A percentile compares a stretch with the other conserved stretches of the same genome.
phyloP scores from a whole-genome alignment of 139 green algal species.

The Diplosphaera chodatii region DNA sequence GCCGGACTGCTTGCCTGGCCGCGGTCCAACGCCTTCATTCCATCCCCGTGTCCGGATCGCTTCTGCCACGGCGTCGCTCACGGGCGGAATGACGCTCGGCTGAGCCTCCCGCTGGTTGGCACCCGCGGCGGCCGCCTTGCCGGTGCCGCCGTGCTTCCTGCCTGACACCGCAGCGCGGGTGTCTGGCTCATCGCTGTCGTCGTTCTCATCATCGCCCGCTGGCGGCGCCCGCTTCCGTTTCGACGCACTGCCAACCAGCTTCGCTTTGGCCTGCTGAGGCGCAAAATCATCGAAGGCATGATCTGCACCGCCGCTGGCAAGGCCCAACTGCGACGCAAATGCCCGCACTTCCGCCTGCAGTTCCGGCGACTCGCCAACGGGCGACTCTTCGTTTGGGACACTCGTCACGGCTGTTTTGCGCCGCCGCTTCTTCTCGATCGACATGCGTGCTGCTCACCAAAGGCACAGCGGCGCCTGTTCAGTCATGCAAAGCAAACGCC shows the following conservation, averaged over 20 bases:
- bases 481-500: too few relatives aligned
- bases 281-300: constrained; percentile 71
- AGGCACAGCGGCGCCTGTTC: too few relatives aligned
- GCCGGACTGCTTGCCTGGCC: constrained; percentile 47
- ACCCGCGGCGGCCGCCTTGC: neutral
- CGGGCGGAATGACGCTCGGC: neutral
- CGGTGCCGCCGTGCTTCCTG: neutral
- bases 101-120: neutral
- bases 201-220: constrained; percentile 10
- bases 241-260: constrained; percentile 6
- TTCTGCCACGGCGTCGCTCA: constrained; percentile 1
- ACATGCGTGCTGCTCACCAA: neutral
- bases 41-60: constrained; percentile 25
- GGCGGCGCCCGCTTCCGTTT: neutral
- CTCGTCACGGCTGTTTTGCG: neutral
- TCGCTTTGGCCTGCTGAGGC: constrained; percentile 35
- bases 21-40: constrained; percentile 47
- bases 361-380: neutral
- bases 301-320: constrained; percentile 24
- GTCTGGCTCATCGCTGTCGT: neutral
- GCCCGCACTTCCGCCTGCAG: constrained; percentile 45
- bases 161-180: neutral
- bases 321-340: constrained; percentile 48
- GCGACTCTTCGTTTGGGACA: too few relatives aligned
- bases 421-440: neutral